These are phyloP conservation scores for Pyricularia pennisetigena DNA, from an alignment of 2,329 filamentous ascomycete genomes.

Conservation along the genomic window DNA sequence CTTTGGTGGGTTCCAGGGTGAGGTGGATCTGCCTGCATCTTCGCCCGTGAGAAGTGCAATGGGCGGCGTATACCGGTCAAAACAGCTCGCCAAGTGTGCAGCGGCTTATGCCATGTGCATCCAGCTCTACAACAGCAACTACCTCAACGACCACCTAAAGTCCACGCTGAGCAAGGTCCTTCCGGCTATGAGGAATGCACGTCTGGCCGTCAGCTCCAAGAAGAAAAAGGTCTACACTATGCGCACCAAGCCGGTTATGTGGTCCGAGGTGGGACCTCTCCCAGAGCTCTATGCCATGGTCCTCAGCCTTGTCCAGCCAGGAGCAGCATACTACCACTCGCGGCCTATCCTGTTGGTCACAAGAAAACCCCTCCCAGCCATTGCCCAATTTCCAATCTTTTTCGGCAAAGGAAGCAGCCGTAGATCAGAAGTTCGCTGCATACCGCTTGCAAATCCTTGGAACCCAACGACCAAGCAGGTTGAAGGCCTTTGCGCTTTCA, in stretches of 20 bases:
- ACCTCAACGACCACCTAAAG: conserved; percentile 65
- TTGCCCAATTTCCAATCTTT: conserved; percentile 64
- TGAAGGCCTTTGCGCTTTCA: conserved; percentile 57
- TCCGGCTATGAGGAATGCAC: conserved; percentile 78
- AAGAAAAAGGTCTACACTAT: conserved; percentile 67
- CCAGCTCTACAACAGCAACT: conserved; percentile 52
- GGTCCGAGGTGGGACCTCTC: conserved; percentile 44
- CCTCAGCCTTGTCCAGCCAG: conserved; percentile 46
- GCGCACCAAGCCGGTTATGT: conserved; percentile 68
- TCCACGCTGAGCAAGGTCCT: conserved; percentile 63
- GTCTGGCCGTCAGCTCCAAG: conserved; percentile 70
- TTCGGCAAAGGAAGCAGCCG: conserved; percentile 46
- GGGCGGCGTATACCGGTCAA: conserved; percentile 57
- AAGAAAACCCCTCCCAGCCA: conserved; percentile 47
- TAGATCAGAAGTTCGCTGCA: conserved; percentile 46
- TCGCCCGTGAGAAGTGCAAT: conserved; percentile 60
- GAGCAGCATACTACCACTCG: conserved; percentile 47
- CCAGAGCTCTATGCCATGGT: conserved; percentile 49
- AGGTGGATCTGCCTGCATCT: conserved; percentile 66
- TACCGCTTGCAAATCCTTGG: conserved; percentile 32
- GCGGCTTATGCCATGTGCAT: conserved; percentile 81
- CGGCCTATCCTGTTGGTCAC: conserved; percentile 63
- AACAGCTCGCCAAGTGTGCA: conserved; percentile 73
- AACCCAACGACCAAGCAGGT: conserved; percentile 32
- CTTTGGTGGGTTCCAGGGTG: conserved; percentile 57